Evolutionary conservation across 192 early-diverging fungal species (phyloP), one percentile per base, ranked within the genome.

Genomic region (Coemansia sp.): DNA sequence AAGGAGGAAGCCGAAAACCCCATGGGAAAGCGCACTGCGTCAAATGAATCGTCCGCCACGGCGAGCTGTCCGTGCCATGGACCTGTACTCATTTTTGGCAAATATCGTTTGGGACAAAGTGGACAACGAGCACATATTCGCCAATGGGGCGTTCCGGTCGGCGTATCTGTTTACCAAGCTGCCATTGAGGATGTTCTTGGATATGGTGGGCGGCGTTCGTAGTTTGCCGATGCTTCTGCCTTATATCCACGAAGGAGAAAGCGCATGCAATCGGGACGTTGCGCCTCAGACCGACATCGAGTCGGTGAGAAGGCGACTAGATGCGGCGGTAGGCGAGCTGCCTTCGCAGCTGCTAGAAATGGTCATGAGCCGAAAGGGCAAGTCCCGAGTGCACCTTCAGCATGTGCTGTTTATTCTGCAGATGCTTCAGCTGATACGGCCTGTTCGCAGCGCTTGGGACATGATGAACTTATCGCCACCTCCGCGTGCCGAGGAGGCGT

Each of bases 381-480:
- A 3, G 15, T 15, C 62, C 34, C 73, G 72, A 6, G 1, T 8
- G 17, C 55, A 53, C 5, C 20, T 70, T 6, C 56, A 63, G 45
- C 36, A 28, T n/a, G 30, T 63, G 10, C 17, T 76, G 16, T 39
- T 40, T 20, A 45, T 23, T 14, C 28, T 76, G 16, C 57, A 61
- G 23, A 23, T 53, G 14, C 55, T 76, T 51, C 67, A 70, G 42
- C 49, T 76, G 15, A 52, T 76, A 5, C 63, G 48, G 11, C 74
- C 74, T 5, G 21, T 70, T 3, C 20, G 41, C 21, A 64, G 10
- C 6, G 47, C 36, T 10, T 49, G 45, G 32, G 63, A 69, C 7
- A 53, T 63, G 5, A 31, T 42, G 1, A 16, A 14, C n/a, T 23
- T 66, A 40, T 50, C 62, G 6, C 20, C 44, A 46, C 67, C 67